These are phyloP conservation scores for Quercus ilex DNA, from an alignment of 306 rosid genomes.

Conservation along the genomic window DNA sequence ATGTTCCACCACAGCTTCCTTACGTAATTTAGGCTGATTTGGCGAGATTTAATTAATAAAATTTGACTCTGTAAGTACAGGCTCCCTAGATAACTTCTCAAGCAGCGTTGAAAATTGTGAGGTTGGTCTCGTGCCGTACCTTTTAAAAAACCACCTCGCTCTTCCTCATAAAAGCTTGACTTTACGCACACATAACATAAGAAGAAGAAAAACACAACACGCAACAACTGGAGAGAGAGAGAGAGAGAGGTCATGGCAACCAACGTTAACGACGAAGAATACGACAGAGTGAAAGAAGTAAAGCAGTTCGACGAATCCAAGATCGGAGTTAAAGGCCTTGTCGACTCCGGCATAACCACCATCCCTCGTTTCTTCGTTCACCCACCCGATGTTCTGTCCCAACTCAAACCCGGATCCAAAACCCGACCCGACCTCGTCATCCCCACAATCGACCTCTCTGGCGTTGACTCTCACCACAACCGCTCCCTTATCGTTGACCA, in stretches of 20 bases:
- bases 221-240: background rate
- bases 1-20: too few species aligned
- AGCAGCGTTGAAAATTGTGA: too few species aligned
- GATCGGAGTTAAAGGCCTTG: constrained; percentile 38
- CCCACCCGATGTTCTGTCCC: constrained; percentile 18
- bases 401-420: background rate
- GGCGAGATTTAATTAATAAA: too few species aligned
- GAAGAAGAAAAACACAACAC: background rate
- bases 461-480: background rate
- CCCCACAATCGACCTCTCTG: constrained; percentile 35
- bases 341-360: constrained; percentile 30
- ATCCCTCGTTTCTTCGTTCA: constrained; percentile 40
- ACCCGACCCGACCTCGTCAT: background rate
- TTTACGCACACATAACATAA: too few species aligned
- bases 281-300: constrained; percentile 21
- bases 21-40: too few species aligned
- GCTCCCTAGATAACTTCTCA: too few species aligned
- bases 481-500: constrained; percentile 27
- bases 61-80: too few species aligned
- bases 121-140: too few species aligned
- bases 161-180: too few species aligned
- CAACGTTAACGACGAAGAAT: background rate
- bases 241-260: background rate
- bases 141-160: too few species aligned
- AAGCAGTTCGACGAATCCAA: constrained; percentile 40